phyloP scores from a whole-genome alignment of 2,329 filamentous ascomycete species.

The Colletotrichum orbiculare region DNA sequence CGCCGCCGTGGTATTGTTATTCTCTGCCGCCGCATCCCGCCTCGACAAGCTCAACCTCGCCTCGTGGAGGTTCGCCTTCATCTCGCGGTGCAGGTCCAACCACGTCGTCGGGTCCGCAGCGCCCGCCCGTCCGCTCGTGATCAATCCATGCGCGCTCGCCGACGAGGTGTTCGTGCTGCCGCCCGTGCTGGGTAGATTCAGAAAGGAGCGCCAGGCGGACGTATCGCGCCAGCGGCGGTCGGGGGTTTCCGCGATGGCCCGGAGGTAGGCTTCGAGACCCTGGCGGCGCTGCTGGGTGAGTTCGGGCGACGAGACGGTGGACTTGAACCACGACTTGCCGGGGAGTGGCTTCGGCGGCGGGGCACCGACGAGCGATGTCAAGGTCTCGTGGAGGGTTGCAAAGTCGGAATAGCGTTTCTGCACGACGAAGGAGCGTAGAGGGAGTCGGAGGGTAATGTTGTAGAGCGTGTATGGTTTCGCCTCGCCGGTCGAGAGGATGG shows the following conservation, averaged over 20 bases:
- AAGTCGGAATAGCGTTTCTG: constrained; percentile 90
- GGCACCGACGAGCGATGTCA: constrained; percentile 69
- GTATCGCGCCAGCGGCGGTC: constrained; percentile 82
- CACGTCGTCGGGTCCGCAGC: constrained; percentile 73
- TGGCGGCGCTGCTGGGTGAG: constrained; percentile 77
- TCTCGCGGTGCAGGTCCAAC: constrained; percentile 79
- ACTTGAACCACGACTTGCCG: constrained; percentile 80
- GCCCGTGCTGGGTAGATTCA: constrained; percentile 70
- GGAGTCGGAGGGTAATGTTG: constrained; percentile 81
- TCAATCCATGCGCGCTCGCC: constrained; percentile 57
- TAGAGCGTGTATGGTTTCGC: constrained; percentile 80
- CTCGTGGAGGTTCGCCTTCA: constrained; percentile 78
- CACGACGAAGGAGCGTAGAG: constrained; percentile 79
- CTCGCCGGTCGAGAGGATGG: constrained; percentile 64
- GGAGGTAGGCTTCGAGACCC: constrained; percentile 77
- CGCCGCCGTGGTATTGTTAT: constrained; percentile 54
- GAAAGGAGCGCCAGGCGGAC: constrained; percentile 76
- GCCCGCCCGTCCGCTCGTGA: constrained; percentile 42
- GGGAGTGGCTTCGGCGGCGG: constrained; percentile 77
- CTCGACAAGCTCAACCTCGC: constrained; percentile 73
- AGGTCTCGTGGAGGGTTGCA: constrained; percentile 69
- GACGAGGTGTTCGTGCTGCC: constrained; percentile 60
- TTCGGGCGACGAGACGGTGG: constrained; percentile 75
- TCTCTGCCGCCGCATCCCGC: constrained; percentile 65
- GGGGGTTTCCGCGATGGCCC: constrained; percentile 76